Evolutionary conservation across 306 rosid genomes (phyloP).

Genomic region (Ziziphus jujuba): DNA sequence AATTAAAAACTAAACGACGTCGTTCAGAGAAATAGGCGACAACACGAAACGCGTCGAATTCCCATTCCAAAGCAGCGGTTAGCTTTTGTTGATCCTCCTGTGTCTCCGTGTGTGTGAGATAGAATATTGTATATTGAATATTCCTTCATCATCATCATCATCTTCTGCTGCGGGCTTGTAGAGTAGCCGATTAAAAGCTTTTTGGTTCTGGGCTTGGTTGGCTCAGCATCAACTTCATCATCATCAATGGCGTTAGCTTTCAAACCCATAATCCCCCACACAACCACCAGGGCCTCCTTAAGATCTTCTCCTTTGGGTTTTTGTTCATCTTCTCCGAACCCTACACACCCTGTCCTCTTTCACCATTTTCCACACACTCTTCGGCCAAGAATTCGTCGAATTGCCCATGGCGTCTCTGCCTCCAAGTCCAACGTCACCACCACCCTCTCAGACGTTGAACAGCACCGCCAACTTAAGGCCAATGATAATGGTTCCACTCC

Average conservation of each 20-base stretch:
- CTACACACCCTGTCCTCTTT: constrained; percentile 12
- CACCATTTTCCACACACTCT: constrained; percentile 11
- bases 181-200: no score
- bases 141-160: constrained; percentile 6
- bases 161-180: no score
- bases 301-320: constrained; percentile 18
- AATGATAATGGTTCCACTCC: constrained; percentile 16
- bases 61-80: background rate
- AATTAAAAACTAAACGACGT: no score
- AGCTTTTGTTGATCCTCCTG: background rate
- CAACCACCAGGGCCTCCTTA: constrained; percentile 30
- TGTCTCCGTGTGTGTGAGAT: background rate
- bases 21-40: no score
- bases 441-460: constrained; percentile 36
- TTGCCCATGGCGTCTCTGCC: constrained; percentile 16
- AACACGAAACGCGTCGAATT: no score
- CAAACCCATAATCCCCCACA: constrained; percentile 24
- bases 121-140: constrained; percentile 9
- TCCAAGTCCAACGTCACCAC: constrained; percentile 33
- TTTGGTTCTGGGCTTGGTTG: background rate
- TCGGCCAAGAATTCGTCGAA: background rate
- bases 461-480: constrained; percentile 14
- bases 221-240: background rate
- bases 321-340: constrained; percentile 18
- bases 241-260: constrained; percentile 36